Conservation (phyloP, 345 rosid species). For the Ceriops tagal region DNA sequence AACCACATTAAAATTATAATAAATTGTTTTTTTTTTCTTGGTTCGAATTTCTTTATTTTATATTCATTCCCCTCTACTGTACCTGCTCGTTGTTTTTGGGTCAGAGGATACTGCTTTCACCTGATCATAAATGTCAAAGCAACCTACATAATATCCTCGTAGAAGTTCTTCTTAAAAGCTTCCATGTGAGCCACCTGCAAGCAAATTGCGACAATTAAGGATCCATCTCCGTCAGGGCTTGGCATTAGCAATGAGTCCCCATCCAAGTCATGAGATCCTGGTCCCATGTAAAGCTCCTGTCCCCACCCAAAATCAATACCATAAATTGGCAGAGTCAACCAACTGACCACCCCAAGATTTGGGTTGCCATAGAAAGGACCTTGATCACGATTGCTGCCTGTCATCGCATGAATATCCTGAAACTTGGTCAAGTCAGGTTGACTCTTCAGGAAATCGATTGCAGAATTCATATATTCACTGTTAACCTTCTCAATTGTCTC, state of each 20-base stretch:
- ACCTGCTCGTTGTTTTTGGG: too few species aligned
- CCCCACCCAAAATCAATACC: constrained; percentile 71
- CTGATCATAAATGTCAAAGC: too few species aligned
- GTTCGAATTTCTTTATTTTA: too few species aligned
- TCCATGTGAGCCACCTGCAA: constrained; percentile 32
- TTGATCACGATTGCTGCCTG: constrained; percentile 24
- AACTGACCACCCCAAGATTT: constrained; percentile 56
- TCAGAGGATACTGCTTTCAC: too few species aligned
- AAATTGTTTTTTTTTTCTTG: too few species aligned
- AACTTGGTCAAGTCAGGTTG: constrained; percentile 41
- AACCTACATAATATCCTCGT: constrained; percentile 24
- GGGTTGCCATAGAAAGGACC: constrained; percentile 65
- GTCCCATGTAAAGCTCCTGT: constrained; percentile 47
- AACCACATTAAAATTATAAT: too few species aligned
- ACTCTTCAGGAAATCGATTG: constrained; percentile 38
- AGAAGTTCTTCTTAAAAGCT: constrained; percentile 32
- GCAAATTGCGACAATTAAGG: constrained; percentile 31
- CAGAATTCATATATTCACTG: constrained; percentile 33
- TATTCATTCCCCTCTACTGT: too few species aligned
- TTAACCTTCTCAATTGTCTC: constrained; percentile 43
- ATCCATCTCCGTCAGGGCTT: constrained; percentile 28
- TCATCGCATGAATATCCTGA: constrained; percentile 50
- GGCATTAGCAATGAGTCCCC: constrained; percentile 45
- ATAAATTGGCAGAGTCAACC: constrained; percentile 51
- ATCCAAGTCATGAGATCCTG: constrained; percentile 49